Evolutionary conservation across 805 yeast species (phyloP).

Genomic region (Saccharomycopsis fermentans): DNA sequence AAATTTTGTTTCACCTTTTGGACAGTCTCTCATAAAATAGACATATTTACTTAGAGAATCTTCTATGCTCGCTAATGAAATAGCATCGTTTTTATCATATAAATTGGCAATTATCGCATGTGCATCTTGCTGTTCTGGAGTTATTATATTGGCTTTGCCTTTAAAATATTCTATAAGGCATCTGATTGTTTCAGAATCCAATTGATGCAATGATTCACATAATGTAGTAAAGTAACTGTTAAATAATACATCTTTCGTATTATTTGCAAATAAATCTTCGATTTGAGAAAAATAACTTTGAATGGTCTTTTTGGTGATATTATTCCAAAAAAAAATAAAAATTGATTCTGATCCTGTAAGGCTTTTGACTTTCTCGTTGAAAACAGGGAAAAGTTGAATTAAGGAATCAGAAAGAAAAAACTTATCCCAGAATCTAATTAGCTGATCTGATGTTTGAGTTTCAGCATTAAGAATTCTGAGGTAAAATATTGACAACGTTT

Average conservation of each 20-base stretch:
- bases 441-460: background rate
- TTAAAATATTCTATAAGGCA: background rate
- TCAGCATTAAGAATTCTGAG: background rate
- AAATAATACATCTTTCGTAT: background rate
- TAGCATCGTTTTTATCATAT: background rate
- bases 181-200: background rate
- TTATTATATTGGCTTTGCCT: background rate
- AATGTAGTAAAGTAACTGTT: background rate
- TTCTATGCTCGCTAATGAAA: background rate
- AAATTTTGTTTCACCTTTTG: background rate
- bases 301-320: background rate
- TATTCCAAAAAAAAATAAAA: background rate
- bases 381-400: background rate
- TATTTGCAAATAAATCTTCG: background rate
- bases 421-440: background rate
- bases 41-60: slow-evolving; percentile 7
- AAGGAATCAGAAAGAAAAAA: background rate
- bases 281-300: background rate
- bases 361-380: background rate
- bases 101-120: background rate
- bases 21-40: background rate
- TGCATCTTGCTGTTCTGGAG: background rate
- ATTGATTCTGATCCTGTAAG: background rate
- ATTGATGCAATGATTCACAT: background rate
- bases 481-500: background rate